Evolutionary conservation across 73 alveolate genomes (phyloP).

Genomic region (Paramecium octaurelia): DNA sequence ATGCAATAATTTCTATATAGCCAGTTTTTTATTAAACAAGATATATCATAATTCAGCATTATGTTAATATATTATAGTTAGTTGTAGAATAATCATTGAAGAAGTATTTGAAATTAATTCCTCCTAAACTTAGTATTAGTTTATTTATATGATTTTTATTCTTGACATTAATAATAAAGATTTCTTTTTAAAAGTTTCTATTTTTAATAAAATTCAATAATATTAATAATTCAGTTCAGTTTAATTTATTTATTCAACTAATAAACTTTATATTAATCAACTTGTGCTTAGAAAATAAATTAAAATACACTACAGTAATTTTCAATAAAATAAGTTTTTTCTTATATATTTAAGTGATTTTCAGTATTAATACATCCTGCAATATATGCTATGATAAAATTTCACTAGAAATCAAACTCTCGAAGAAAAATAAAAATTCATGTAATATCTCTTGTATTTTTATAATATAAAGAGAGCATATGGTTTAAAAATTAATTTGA

Average conservation of each 20-base stretch:
- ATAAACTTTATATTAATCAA: not conserved
- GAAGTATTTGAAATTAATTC: too few relatives aligned
- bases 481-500: not conserved
- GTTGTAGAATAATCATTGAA: too few relatives aligned
- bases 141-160: not conserved
- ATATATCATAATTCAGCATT: too few relatives aligned
- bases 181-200: not conserved
- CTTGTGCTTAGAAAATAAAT: not conserved
- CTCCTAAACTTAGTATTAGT: too few relatives aligned
- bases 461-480: not conserved
- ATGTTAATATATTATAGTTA: not conserved
- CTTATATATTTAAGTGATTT: not conserved
- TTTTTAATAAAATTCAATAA: not conserved
- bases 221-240: not conserved
- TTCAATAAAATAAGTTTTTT: not conserved
- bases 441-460: not conserved
- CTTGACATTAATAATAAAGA: not conserved
- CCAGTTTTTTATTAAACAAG: not conserved
- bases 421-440: not conserved
- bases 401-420: not conserved
- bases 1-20: too few relatives aligned
- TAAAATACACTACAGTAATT: not conserved
- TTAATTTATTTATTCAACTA: not conserved
- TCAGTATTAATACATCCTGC: not conserved
- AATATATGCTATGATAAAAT: not conserved